Conservation (phyloP, 2,329 filamentous ascomycete genomes). For the Cercospora citrullina region DNA sequence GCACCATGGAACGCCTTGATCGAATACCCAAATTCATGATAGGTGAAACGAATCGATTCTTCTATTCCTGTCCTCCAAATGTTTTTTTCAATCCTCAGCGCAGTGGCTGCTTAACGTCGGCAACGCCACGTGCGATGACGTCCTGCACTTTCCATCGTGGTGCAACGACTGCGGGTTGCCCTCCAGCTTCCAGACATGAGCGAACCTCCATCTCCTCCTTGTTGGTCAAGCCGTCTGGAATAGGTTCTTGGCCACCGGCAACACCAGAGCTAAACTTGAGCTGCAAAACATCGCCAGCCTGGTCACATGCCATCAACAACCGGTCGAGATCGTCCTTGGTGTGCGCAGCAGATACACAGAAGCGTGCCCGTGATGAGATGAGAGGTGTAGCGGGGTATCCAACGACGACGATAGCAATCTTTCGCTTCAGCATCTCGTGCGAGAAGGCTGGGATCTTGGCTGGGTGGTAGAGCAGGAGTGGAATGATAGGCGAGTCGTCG, state of each 20-base stretch:
- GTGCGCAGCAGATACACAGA: slow-evolving; percentile 93
- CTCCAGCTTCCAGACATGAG: slow-evolving; percentile 53
- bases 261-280: slow-evolving; percentile 97
- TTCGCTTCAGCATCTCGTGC: slow-evolving; percentile 96
- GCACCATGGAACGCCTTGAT: neutral
- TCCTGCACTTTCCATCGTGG: slow-evolving; percentile 80
- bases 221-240: slow-evolving; percentile 68
- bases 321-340: slow-evolving; percentile 98
- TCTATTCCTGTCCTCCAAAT: neutral
- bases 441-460: slow-evolving; percentile 98
- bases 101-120: slow-evolving; percentile 73
- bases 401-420: slow-evolving; percentile 95
- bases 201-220: slow-evolving; percentile 69
- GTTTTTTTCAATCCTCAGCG: neutral
- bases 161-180: slow-evolving; percentile 54
- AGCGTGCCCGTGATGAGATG: slow-evolving; percentile 89
- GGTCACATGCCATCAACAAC: slow-evolving; percentile 82
- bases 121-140: slow-evolving; percentile 69
- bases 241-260: slow-evolving; percentile 78
- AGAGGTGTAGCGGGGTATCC: slow-evolving; percentile 95
- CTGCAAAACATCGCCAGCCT: slow-evolving; percentile 87
- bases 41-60: neutral
- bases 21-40: neutral
- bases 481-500: slow-evolving; percentile 96
- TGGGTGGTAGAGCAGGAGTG: slow-evolving; percentile 93